A percentile compares a stretch with the other conserved stretches of the same genome.
These are phyloP conservation scores for Dothideomycetes sp. DNA, from an alignment of 2,329 filamentous ascomycete genomes.

Conservation along the genomic window DNA sequence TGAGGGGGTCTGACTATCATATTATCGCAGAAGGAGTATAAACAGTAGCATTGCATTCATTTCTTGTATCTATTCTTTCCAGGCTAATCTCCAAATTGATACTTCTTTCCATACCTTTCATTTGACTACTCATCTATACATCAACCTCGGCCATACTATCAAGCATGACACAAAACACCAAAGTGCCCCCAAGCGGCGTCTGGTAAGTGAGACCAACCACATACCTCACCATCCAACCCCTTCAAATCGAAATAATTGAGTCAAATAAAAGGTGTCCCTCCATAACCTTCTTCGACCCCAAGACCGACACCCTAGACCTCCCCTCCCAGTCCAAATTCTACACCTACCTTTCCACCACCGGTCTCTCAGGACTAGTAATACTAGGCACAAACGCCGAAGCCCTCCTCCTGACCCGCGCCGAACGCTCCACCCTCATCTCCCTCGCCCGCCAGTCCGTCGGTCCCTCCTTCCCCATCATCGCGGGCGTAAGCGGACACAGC, in stretches of 20 bases:
- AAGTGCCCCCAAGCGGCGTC: not conserved
- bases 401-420: slow-evolving; percentile 32
- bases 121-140: not conserved
- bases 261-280: slow-evolving; percentile 27
- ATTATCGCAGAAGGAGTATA: too few species aligned
- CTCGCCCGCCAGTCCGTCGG: slow-evolving; percentile 31
- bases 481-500: slow-evolving; percentile 31
- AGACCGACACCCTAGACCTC: slow-evolving; percentile 29
- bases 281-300: slow-evolving; percentile 34
- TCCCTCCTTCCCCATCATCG: slow-evolving; percentile 31
- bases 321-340: slow-evolving; percentile 32
- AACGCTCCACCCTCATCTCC: slow-evolving; percentile 24
- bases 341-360: slow-evolving; percentile 30
- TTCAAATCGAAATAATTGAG: not conserved
- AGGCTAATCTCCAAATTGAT: not conserved
- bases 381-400: slow-evolving; percentile 38
- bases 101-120: not conserved
- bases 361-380: slow-evolving; percentile 33
- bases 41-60: too few species aligned
- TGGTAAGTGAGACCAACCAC: not conserved
- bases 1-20: too few species aligned
- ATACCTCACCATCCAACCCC: not conserved
- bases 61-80: too few species aligned
- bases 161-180: not conserved
- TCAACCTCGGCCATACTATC: not conserved